phyloP scores from a whole-genome alignment of 2,329 filamentous ascomycete genomes.

The Colletotrichum sp. region DNA sequence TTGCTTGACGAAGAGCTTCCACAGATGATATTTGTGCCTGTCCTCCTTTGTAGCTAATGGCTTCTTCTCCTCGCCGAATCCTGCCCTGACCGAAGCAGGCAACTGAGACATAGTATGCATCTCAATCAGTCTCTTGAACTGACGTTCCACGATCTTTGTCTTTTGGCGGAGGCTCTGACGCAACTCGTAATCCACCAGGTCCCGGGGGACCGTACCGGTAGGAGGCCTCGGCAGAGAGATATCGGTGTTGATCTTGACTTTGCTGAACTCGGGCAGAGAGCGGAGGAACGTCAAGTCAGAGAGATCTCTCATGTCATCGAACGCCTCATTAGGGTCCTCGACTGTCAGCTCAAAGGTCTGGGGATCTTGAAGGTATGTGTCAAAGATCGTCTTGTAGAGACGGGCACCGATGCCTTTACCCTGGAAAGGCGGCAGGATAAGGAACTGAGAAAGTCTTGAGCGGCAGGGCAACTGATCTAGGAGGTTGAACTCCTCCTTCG shows the following conservation, averaged over 20 bases:
- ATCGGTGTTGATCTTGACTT: constrained; percentile 59
- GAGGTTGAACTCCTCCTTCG: constrained; percentile 48
- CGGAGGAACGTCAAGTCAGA: constrained; percentile 74
- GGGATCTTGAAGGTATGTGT: constrained; percentile 67
- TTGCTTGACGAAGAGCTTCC: constrained; percentile 78
- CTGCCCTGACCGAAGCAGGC: constrained; percentile 60
- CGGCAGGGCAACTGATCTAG: constrained; percentile 73
- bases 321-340: constrained; percentile 90
- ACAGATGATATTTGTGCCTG: constrained; percentile 70
- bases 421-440: constrained; percentile 90
- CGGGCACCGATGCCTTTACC: constrained; percentile 77
- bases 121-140: constrained; percentile 77
- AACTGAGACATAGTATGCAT: constrained; percentile 74
- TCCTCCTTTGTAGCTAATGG: constrained; percentile 55
- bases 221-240: constrained; percentile 55
- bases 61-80: constrained; percentile 47
- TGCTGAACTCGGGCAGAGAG: constrained; percentile 60
- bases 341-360: constrained; percentile 86
- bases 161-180: constrained; percentile 63
- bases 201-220: constrained; percentile 38
- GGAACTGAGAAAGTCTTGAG: constrained; percentile 88
- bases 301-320: constrained; percentile 80
- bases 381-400: constrained; percentile 83
- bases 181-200: constrained; percentile 63
- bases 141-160: constrained; percentile 77